Evolutionary conservation across 2,329 filamentous ascomycete genomes (phyloP).

Genomic region (Mariannaea elegans): DNA sequence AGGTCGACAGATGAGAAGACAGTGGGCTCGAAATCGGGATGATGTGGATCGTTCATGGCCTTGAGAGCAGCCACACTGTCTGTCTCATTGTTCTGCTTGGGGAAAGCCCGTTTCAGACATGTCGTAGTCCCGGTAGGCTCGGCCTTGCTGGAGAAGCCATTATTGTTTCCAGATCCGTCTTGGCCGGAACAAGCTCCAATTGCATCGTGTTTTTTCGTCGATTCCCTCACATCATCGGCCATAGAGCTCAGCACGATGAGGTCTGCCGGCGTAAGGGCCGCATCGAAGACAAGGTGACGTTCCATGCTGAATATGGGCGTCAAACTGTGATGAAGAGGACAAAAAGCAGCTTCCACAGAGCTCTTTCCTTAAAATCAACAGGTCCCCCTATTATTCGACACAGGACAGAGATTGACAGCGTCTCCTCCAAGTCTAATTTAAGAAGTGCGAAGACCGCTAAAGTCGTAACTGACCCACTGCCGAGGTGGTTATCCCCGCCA

Average conservation of each 20-base stretch:
- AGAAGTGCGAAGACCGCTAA: slow-evolving; percentile 18
- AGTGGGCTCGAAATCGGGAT: slow-evolving; percentile 55
- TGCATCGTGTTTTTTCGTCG: background rate
- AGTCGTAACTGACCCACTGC: slow-evolving; percentile 21
- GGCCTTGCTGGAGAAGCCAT: background rate
- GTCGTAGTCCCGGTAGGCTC: slow-evolving; percentile 14
- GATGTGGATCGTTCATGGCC: slow-evolving; percentile 52
- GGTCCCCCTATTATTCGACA: slow-evolving; percentile 14
- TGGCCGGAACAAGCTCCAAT: background rate
- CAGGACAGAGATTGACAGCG: slow-evolving; percentile 21
- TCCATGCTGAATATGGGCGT: slow-evolving; percentile 29
- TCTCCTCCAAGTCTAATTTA: slow-evolving; percentile 18
- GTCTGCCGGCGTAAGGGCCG: slow-evolving; percentile 53
- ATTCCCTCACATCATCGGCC: slow-evolving; percentile 47
- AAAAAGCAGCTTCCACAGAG: background rate
- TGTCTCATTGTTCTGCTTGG: background rate
- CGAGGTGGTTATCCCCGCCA: slow-evolving; percentile 4
- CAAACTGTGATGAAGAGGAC: background rate
- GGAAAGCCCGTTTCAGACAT: slow-evolving; percentile 2
- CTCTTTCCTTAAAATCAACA: background rate
- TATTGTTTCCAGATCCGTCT: slow-evolving; percentile 20
- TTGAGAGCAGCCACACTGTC: slow-evolving; percentile 40
- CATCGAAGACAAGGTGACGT: slow-evolving; percentile 46
- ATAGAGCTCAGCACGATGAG: slow-evolving; percentile 51
- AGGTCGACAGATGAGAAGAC: slow-evolving; percentile 55